Evolutionary conservation across 345 rosid genomes (phyloP), one percentile per base, ranked within the genome.

Genomic region (Aethionema arabicum): DNA sequence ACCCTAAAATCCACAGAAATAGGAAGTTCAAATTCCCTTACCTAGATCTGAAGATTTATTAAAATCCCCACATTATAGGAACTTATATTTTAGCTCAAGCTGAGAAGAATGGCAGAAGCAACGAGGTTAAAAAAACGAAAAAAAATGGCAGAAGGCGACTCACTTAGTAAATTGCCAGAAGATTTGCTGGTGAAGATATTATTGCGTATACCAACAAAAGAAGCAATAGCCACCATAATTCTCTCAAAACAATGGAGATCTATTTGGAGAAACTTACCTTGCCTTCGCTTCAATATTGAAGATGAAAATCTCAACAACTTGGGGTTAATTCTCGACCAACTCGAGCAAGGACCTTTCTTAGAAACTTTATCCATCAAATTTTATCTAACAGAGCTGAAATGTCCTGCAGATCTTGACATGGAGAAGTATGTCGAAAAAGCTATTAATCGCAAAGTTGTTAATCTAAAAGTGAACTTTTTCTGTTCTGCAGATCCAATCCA

Each of bases 181-280:
- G 63, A 59, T 44, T 32, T 59, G 13, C 32, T 59, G 4, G 4
- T 44, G 1, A 14, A 44, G 3, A 59, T 44, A 32, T 6, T 59
- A 52, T 14, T 11, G 10, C 1, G 11, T 6, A 4, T 44, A 51
- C 32, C 52, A 15, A 44, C 5, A 14, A 32, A 14, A 59, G 32
- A 59, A 6, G 63, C 52, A 0, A 43, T 60, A 29, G 16, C 7
- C 4, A 59, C 52, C 11, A 45, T 33, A 43, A 0, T 60, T 7
- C 5, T 46, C 5, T 60, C 65, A 5, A 60, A 32, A 60, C 44
- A 21, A 35, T 60, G 53, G 65, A 11, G 4, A 11, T 60, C 5
- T 46, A 8, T 60, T 7, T 46, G 44, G 52, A 60, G 14, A 5
- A 33, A 45, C 32, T 2, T 35, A 12, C 21, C n/a, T 60, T 21